phyloP scores from a whole-genome alignment of 371 early-diverging fungal species.

The Mucor irregularis region DNA sequence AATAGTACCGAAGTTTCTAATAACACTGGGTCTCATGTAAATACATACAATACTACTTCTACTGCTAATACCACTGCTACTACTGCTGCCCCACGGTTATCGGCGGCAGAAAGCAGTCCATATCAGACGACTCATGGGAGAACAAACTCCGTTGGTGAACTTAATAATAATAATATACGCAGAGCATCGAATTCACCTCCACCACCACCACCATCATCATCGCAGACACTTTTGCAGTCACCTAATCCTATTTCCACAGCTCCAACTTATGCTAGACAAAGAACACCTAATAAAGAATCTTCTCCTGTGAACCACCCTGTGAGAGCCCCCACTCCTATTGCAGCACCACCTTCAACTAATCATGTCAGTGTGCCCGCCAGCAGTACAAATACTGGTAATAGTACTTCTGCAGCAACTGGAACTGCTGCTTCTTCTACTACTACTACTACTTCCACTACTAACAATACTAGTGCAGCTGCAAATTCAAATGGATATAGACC shows the following conservation, averaged over 20 bases:
- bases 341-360: too few relatives aligned
- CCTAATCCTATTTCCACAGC: not conserved
- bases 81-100: conserved; percentile 9
- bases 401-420: too few relatives aligned
- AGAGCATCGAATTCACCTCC: not conserved
- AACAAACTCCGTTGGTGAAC: conserved; percentile 6
- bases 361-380: too few relatives aligned
- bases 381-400: too few relatives aligned
- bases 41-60: not conserved
- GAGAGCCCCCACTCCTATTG: too few relatives aligned
- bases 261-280: conserved; percentile 7
- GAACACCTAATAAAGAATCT: not conserved
- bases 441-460: too few relatives aligned
- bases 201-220: not conserved
- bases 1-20: conserved; percentile 1
- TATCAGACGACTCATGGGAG: conserved; percentile 3
- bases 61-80: not conserved
- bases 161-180: not conserved
- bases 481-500: conserved; percentile 38
- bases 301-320: too few relatives aligned
- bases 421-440: too few relatives aligned
- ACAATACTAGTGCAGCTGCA: too few relatives aligned
- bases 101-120: conserved; percentile 20
- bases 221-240: not conserved
- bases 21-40: not conserved